phyloP scores from a whole-genome alignment of 2,329 filamentous ascomycete genomes.

The Monilinia fructicola region DNA sequence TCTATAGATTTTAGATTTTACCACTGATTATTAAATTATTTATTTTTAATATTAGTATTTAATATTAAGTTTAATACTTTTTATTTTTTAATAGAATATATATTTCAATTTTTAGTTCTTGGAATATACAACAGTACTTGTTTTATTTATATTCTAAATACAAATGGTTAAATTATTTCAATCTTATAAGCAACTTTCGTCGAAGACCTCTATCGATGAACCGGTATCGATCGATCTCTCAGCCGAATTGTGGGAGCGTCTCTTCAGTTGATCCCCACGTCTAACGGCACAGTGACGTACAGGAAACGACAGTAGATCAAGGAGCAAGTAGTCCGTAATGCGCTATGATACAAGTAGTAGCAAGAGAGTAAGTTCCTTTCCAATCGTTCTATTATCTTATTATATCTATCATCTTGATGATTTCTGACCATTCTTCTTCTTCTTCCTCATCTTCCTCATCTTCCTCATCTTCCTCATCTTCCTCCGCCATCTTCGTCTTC shows the following conservation, averaged over 20 bases:
- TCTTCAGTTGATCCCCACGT: background rate
- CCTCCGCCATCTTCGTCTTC: background rate
- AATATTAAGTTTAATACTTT: too few species aligned
- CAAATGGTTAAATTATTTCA: too few species aligned
- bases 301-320: constrained; percentile 2
- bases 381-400: background rate
- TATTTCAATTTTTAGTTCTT: too few species aligned
- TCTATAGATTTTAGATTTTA: too few species aligned
- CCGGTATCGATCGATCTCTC: background rate
- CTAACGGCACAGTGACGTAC: constrained; percentile 16
- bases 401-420: background rate
- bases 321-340: constrained; percentile 17
- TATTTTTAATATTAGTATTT: too few species aligned
- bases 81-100: too few species aligned
- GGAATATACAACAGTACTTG: too few species aligned
- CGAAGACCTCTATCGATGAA: background rate
- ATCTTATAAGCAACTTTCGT: too few species aligned
- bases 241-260: background rate
- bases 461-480: background rate
- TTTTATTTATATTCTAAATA: too few species aligned
- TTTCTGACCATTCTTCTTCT: background rate
- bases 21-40: too few species aligned
- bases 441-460: background rate
- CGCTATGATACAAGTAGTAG: background rate
- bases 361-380: background rate